A percentile compares a stretch with the other conserved stretches of the same genome.
These are phyloP conservation scores for Rutstroemia sp. DNA, from an alignment of 2,329 filamentous ascomycete species.

Conservation along the genomic window DNA sequence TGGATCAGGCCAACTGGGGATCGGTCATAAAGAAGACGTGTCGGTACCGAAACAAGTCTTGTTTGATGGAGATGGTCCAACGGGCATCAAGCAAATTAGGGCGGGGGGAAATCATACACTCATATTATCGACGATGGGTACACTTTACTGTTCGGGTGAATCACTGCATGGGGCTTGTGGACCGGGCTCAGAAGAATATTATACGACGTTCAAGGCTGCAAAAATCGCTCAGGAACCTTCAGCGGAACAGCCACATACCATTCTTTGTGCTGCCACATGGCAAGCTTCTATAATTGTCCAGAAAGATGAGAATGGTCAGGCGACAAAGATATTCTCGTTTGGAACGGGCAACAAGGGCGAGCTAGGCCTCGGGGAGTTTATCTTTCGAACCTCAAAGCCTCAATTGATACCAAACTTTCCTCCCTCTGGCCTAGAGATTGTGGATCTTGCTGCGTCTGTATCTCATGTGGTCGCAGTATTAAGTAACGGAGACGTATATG, in stretches of 20 bases:
- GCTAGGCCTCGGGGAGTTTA: slow-evolving; percentile 53
- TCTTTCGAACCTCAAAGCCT: slow-evolving; percentile 41
- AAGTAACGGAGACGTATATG: slow-evolving; percentile 69
- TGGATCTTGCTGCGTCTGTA: slow-evolving; percentile 65
- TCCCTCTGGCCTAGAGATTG: slow-evolving; percentile 48
- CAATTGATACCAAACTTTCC: slow-evolving; percentile 55
- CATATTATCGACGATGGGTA: slow-evolving; percentile 54
- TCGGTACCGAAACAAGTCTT: slow-evolving; percentile 55
- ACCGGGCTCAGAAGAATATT: slow-evolving; percentile 6
- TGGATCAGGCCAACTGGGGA: slow-evolving; percentile 66
- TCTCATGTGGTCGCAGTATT: slow-evolving; percentile 70
- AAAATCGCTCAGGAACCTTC: slow-evolving; percentile 14
- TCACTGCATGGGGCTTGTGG: slow-evolving; percentile 48
- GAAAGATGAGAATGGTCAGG: slow-evolving; percentile 36
- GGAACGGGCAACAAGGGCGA: slow-evolving; percentile 67
- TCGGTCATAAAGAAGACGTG: slow-evolving; percentile 65
- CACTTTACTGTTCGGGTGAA: slow-evolving; percentile 60
- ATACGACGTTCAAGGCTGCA: slow-evolving; percentile 17
- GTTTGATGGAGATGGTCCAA: slow-evolving; percentile 39
- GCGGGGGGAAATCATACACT: slow-evolving; percentile 87
- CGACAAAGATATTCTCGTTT: slow-evolving; percentile 50
- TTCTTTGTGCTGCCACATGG: slow-evolving; percentile 67
- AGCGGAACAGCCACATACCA: slow-evolving; percentile 25
- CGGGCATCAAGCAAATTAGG: slow-evolving; percentile 29
- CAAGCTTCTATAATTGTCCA: slow-evolving; percentile 59